Evolutionary conservation across 2,329 filamentous ascomycete genomes (phyloP).

Genomic region (Trichoderma hamatum): DNA sequence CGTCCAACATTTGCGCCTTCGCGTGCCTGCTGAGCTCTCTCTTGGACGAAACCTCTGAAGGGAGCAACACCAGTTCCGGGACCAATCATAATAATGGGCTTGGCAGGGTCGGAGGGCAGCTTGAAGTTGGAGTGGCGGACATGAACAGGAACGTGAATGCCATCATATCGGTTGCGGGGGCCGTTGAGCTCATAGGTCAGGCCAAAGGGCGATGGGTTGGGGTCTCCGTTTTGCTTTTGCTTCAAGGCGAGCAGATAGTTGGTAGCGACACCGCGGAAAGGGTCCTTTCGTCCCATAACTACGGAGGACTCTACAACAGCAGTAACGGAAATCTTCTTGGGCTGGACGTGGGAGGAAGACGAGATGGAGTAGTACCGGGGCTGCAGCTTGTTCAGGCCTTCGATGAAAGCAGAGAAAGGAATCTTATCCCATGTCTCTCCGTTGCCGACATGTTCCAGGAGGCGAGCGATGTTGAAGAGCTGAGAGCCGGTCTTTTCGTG

Average conservation of each 20-base stretch:
- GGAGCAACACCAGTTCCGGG: constrained; percentile 96
- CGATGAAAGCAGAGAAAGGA: constrained; percentile 93
- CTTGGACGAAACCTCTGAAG: constrained; percentile 93
- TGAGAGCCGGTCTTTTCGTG: constrained; percentile 78
- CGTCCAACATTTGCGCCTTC: constrained; percentile 81
- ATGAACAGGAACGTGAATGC: constrained; percentile 91
- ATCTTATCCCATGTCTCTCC: constrained; percentile 79
- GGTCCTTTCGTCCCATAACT: constrained; percentile 75
- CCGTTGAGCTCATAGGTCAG: constrained; percentile 84
- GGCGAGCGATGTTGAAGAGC: constrained; percentile 86
- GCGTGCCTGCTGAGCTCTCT: constrained; percentile 81
- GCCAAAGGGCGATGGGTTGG: constrained; percentile 78
- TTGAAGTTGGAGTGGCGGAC: constrained; percentile 99
- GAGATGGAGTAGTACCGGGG: constrained; percentile 99
- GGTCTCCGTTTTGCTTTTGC: constrained; percentile 92
- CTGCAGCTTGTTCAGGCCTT: constrained; percentile 92
- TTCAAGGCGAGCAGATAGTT: constrained; percentile 96
- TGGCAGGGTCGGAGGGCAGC: constrained; percentile 89
- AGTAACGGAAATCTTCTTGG: constrained; percentile 92
- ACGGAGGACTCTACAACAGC: constrained; percentile 86
- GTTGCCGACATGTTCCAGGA: constrained; percentile 72
- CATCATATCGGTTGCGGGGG: constrained; percentile 95
- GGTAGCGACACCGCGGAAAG: constrained; percentile 90
- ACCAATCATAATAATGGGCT: constrained; percentile 94
- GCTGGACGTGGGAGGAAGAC: constrained; percentile 91